Percentiles rank a stretch among this genome's conserved stretches.
phyloP scores from a whole-genome alignment of 768 basidiomycete genomes.

The Rossbeevera mucosa region DNA sequence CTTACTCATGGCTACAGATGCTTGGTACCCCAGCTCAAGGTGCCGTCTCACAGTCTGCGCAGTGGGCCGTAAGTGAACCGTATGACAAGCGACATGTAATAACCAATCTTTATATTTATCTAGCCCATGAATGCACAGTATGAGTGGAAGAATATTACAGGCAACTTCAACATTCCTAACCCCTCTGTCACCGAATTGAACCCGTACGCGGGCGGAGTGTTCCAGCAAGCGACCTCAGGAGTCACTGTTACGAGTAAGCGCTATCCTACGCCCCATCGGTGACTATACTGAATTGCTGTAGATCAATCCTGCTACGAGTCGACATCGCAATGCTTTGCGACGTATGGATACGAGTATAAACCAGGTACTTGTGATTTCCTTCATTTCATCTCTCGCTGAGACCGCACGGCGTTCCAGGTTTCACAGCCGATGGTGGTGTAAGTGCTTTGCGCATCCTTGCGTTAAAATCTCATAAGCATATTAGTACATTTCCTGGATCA shows the following conservation, averaged over 20 bases:
- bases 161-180: conserved; percentile 56
- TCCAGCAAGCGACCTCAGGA: conserved; percentile 80
- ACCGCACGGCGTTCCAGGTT: conserved; percentile 15
- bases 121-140: conserved; percentile 79
- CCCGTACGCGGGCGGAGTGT: conserved; percentile 67
- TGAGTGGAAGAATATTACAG: conserved; percentile 58
- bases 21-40: conserved; percentile 37
- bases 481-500: conserved; percentile 79
- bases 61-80: conserved; percentile 60
- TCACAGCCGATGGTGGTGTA: conserved; percentile 43
- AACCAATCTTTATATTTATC: conserved; percentile 13
- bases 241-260: conserved; percentile 54
- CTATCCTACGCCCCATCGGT: neutral
- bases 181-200: conserved; percentile 50
- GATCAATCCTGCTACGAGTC: conserved; percentile 67
- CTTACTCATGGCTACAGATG: conserved; percentile 28
- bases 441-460: conserved; percentile 19
- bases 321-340: conserved; percentile 48
- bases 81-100: neutral
- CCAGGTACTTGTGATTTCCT: conserved; percentile 42
- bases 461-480: conserved; percentile 6
- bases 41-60: conserved; percentile 79
- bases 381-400: neutral
- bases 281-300: conserved; percentile 19
- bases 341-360: conserved; percentile 80